Evolutionary conservation across 2,329 filamentous ascomycete species (phyloP).

Genomic region (Fusarium redolens): DNA sequence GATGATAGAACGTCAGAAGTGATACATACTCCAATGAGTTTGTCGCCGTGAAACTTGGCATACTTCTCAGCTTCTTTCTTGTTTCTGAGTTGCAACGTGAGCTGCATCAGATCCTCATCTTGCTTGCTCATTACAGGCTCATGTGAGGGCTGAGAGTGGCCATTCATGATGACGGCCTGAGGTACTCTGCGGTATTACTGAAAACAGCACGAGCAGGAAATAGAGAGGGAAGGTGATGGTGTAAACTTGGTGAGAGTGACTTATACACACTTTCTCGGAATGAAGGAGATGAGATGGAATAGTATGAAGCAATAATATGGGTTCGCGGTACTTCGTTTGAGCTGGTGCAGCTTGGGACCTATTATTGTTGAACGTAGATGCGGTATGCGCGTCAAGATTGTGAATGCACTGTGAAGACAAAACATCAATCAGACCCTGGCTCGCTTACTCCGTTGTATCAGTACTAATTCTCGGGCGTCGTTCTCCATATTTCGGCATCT

Average conservation of each 20-base stretch:
- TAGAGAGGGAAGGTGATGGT: no score
- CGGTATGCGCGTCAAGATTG: background rate
- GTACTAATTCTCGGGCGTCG: background rate
- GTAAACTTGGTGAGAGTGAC: background rate
- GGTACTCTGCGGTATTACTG: accelerated
- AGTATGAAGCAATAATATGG: background rate
- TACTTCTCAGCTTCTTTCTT: constrained; percentile 4
- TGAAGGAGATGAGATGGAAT: background rate
- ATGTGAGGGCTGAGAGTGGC: background rate
- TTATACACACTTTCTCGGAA: background rate
- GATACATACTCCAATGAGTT: constrained; percentile 9
- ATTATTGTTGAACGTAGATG: background rate
- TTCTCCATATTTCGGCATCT: background rate
- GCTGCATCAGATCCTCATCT: constrained; percentile 10
- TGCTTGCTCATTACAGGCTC: background rate
- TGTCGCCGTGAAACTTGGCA: constrained; percentile 19
- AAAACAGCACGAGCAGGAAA: background rate
- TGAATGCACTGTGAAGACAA: background rate
- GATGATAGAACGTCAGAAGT: background rate
- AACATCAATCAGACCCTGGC: background rate
- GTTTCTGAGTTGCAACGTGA: constrained; percentile 9
- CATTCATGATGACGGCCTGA: background rate
- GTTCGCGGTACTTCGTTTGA: background rate
- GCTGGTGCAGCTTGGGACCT: background rate
- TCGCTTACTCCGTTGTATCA: background rate